Evolutionary conservation across 2,329 filamentous ascomycete genomes (phyloP).

Genomic region (Hymenoscyphus repandus): DNA sequence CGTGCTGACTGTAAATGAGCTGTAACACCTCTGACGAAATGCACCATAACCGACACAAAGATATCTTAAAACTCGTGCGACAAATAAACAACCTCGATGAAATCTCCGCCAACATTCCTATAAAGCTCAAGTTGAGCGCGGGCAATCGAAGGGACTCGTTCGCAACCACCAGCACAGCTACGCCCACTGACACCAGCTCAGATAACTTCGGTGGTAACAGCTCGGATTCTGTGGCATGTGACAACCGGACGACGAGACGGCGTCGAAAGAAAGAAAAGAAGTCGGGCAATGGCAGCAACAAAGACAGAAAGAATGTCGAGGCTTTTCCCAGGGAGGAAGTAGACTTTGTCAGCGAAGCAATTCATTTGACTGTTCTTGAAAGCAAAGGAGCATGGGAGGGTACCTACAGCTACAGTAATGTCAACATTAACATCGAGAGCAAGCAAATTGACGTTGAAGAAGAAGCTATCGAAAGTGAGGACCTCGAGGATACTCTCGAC

Average conservation of each 20-base stretch:
- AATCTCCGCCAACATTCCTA: constrained; percentile 4
- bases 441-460: constrained; percentile 4
- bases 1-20: constrained; percentile 16
- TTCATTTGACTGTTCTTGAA: constrained; percentile 24
- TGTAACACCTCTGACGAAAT: constrained; percentile 30
- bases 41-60: constrained; percentile 29
- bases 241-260: constrained; percentile 16
- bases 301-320: constrained; percentile 15
- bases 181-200: constrained; percentile 17
- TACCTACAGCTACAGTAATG: constrained; percentile 20
- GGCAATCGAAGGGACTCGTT: constrained; percentile 7
- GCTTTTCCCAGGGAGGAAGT: constrained; percentile 23
- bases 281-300: constrained; percentile 6
- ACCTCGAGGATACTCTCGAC: not conserved
- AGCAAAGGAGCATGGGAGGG: constrained; percentile 28
- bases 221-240: constrained; percentile 15
- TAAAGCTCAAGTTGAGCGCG: not conserved
- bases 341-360: constrained; percentile 27
- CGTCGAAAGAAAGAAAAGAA: constrained; percentile 27
- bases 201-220: constrained; percentile 12
- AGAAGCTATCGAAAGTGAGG: constrained; percentile 2
- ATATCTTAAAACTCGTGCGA: constrained; percentile 26
- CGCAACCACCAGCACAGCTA: constrained; percentile 6
- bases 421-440: not conserved
- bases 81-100: constrained; percentile 23